phyloP scores from a whole-genome alignment of 495 filamentous ascomycete genomes.

The Endocarpon pusillum region DNA sequence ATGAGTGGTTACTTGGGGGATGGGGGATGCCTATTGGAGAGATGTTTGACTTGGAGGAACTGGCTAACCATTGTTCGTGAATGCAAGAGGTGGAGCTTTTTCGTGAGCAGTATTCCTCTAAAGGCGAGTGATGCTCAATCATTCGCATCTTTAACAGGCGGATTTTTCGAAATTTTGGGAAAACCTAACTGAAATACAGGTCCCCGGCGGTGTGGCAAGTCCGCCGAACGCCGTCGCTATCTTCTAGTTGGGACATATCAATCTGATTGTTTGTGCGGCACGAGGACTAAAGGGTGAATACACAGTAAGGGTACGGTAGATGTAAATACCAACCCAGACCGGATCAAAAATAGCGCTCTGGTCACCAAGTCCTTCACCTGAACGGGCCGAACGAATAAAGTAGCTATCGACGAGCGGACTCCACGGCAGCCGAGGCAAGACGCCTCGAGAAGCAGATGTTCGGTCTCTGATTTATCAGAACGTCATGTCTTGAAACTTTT shows the following conservation, averaged over 20 bases:
- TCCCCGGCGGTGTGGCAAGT: conserved; percentile 36
- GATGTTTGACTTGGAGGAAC: conserved; percentile 37
- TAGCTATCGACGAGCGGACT: no score
- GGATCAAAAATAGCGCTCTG: no score
- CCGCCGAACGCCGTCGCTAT: conserved; percentile 34
- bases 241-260: conserved; percentile 12
- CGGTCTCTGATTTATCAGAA: no score
- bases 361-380: no score
- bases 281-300: no score
- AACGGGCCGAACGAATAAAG: no score
- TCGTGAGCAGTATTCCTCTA: conserved; percentile 36
- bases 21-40: conserved; percentile 45
- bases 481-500: no score
- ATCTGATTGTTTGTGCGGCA: no score
- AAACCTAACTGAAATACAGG: conserved; percentile 13
- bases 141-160: neutral
- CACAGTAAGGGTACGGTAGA: no score
- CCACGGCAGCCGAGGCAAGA: no score
- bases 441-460: no score
- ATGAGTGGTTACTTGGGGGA: conserved; percentile 35
- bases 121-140: conserved; percentile 21
- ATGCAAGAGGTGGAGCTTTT: conserved; percentile 29
- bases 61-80: conserved; percentile 27
- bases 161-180: conserved; percentile 1
- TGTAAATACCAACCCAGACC: no score